Base-by-base conservation (phyloP, 257 asterid species). In the Capsicum rhomboideum region DNA sequence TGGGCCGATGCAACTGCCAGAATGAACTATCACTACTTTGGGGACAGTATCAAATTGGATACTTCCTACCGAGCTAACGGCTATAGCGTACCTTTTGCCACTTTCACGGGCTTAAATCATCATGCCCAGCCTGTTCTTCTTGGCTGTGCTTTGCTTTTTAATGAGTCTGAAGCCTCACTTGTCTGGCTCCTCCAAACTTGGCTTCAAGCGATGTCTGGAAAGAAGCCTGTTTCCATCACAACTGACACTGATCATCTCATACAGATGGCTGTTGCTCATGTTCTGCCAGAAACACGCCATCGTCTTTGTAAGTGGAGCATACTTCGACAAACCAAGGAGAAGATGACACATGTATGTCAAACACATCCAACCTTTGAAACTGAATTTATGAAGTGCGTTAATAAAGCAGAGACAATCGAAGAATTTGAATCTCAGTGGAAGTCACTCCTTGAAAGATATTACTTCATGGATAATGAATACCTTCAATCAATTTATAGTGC, bases 351-450 rank as follows among this genome's bases (percentile, higher is more conserved):
- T 31, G 85, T 89, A 10, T 92, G 71, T 87, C 93, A 89, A 78
- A 61, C 86, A 49, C 89, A 90, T 86, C 93, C 93, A 9, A 40
- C 85, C 23, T 94, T 95, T 64, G 95, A 90, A 71, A 53, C 84
- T 79, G 98, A 95, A 88, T 86, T 95, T 40, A 88, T 82, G 83
- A 91, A 91, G 85, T 95, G 97, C 54, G 88, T 92, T 54, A 90
- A 92, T 84, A 95, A 90, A 79, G 83, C 91, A 7, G 93, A 91
- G 83, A 85, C 96, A 16, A 88, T 88, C 2, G 96, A 90, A 86
- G 98, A 94, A 80, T 95, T 95, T 86, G 98, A 93, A 88, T 91
- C 95, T 11, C 86, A 89, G 82, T 95, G 99, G 99, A 87, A 69
- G 13, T 82, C 83, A 11, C 86, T 95, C 28, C 50, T 94, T 85